A percentile compares a stretch with the other conserved stretches of the same genome.
Conservation (phyloP, 306 rosid species). For the Quercus bicolor region DNA sequence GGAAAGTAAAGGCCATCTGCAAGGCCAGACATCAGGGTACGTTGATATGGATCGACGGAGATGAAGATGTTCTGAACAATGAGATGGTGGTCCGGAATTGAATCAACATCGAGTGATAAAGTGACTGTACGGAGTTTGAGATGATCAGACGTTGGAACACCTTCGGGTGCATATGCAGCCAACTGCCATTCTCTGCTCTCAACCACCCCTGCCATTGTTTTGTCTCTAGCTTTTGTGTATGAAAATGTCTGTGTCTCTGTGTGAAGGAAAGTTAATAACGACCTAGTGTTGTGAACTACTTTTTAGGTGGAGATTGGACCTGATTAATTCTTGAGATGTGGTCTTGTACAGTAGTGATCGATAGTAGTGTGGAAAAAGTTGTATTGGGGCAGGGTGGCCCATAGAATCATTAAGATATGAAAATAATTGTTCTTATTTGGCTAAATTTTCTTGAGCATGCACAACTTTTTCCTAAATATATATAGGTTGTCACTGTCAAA, state of each 20-base stretch:
- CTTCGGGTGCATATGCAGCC: slow-evolving; percentile 36
- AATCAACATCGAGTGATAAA: slow-evolving; percentile 26
- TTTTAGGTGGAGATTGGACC: too few relatives aligned
- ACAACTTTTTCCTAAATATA: too few relatives aligned
- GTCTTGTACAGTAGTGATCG: too few relatives aligned
- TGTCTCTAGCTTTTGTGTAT: background rate
- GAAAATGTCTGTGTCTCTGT: background rate
- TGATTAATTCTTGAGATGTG: too few relatives aligned
- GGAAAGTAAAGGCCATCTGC: slow-evolving; percentile 36
- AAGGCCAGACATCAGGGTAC: slow-evolving; percentile 41
- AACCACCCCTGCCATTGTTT: slow-evolving; percentile 18
- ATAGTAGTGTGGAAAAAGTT: too few relatives aligned
- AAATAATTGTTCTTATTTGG: too few relatives aligned
- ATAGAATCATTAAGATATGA: too few relatives aligned
- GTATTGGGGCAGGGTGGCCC: too few relatives aligned
- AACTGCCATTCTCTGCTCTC: slow-evolving; percentile 62
- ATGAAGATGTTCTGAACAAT: slow-evolving; percentile 36
- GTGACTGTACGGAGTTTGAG: slow-evolving; percentile 42
- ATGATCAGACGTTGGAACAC: slow-evolving; percentile 51
- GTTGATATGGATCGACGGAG: slow-evolving; percentile 54
- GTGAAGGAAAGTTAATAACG: too few relatives aligned
- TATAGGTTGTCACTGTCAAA: too few relatives aligned
- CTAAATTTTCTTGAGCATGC: too few relatives aligned
- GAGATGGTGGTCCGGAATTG: slow-evolving; percentile 45
- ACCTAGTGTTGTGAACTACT: too few relatives aligned